A percentile compares a stretch with the other conserved stretches of the same genome.
Conservation (phyloP, 2,329 filamentous ascomycete genomes). For the Colletotrichum plurivorum region DNA sequence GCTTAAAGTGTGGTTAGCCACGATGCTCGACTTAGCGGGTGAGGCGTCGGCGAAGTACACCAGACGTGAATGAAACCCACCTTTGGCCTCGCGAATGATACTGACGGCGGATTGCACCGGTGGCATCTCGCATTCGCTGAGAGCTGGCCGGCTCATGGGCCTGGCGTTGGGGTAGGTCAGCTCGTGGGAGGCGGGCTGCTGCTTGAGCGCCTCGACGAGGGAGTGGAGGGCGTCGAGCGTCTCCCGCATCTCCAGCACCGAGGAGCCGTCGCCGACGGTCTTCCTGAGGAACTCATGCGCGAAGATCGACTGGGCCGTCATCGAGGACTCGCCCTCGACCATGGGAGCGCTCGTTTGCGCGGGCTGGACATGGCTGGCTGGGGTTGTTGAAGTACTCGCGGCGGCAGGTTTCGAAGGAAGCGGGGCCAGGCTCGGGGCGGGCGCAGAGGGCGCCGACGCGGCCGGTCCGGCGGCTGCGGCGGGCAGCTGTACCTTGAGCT, state of each 20-base stretch:
- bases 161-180: conserved; percentile 45
- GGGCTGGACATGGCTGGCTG: conserved; percentile 40
- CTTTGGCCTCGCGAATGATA: conserved; percentile 36
- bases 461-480: background rate
- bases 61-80: conserved; percentile 5
- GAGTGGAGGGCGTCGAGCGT: conserved; percentile 52
- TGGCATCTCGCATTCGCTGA: conserved; percentile 38
- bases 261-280: conserved; percentile 49
- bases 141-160: conserved; percentile 6
- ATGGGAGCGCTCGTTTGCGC: conserved; percentile 47
- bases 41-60: no score
- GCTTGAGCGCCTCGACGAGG: conserved; percentile 46
- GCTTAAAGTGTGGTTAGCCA: conserved; percentile 1
- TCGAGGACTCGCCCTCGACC: conserved; percentile 60
- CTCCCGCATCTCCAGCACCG: conserved; percentile 51
- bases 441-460: conserved; percentile 4
- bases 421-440: background rate
- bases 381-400: conserved; percentile 29
- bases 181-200: conserved; percentile 45
- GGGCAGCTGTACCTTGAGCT: conserved; percentile 48
- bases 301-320: conserved; percentile 62
- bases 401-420: background rate
- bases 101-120: conserved; percentile 38
- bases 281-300: conserved; percentile 61
- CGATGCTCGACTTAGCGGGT: background rate